Evolutionary conservation across 768 basidiomycete genomes (phyloP).

Genomic region (Podaxis pistillaris): DNA sequence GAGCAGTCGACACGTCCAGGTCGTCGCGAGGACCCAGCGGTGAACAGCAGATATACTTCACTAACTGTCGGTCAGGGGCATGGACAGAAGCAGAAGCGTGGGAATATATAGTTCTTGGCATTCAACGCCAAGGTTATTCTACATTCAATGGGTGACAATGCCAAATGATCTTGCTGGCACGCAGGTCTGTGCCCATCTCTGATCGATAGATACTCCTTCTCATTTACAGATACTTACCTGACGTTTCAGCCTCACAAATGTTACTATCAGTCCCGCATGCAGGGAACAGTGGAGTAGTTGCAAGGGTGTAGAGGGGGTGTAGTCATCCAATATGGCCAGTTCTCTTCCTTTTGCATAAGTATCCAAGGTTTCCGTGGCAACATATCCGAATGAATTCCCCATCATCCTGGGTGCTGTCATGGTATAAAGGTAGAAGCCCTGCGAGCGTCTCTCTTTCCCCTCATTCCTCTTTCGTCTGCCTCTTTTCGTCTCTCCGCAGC

Average conservation of each 20-base stretch:
- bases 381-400: conserved; percentile 11
- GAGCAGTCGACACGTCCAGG: neutral
- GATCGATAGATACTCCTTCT: neutral
- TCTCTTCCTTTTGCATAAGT: neutral
- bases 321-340: neutral
- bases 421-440: conserved; percentile 19
- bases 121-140: neutral
- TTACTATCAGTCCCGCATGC: neutral
- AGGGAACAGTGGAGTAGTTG: neutral
- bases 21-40: neutral
- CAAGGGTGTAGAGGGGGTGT: neutral
- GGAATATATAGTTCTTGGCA: neutral
- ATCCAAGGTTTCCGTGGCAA: conserved; percentile 23
- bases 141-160: neutral
- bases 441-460: conserved; percentile 19
- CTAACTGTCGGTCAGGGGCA: neutral
- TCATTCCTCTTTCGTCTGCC: conserved; percentile 26
- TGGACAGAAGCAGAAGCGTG: neutral
- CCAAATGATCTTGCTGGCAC: neutral
- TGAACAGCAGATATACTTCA: no score
- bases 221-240: neutral
- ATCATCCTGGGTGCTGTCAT: neutral
- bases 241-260: neutral
- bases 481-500: conserved; percentile 42
- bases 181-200: neutral